These are phyloP conservation scores for Clathrus columnatus DNA, from an alignment of 768 basidiomycete species.

Conservation along the genomic window DNA sequence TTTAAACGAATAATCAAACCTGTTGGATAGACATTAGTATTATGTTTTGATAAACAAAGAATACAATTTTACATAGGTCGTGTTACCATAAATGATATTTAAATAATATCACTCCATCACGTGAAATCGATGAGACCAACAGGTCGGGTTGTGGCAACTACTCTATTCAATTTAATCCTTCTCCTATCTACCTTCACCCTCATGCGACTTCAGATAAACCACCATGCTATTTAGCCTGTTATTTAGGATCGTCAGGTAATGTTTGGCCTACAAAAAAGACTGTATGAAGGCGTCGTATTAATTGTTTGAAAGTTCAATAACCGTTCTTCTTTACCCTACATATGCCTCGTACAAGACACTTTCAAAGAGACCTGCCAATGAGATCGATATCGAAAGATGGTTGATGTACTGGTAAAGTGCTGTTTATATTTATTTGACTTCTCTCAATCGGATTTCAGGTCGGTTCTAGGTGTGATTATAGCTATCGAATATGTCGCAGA, in stretches of 20 bases:
- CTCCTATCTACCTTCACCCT: not conserved
- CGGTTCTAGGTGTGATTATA: constrained; percentile 75
- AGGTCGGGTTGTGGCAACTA: too few species aligned
- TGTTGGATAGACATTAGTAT: too few species aligned
- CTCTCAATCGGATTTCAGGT: constrained; percentile 17
- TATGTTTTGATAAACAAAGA: too few species aligned
- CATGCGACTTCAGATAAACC: not conserved
- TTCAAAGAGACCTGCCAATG: constrained; percentile 75
- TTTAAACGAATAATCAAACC: too few species aligned
- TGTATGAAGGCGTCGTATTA: too few species aligned
- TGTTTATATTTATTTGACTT: not conserved
- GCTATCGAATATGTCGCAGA: constrained; percentile 78
- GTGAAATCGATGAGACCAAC: too few species aligned
- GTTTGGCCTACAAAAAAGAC: too few species aligned
- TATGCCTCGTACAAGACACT: constrained; percentile 97
- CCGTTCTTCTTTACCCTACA: constrained; percentile 83
- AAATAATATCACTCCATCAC: too few species aligned
- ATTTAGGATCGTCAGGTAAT: not conserved
- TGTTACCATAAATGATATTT: too few species aligned
- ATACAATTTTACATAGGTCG: too few species aligned
- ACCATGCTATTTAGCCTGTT: not conserved
- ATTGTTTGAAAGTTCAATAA: constrained; percentile 38
- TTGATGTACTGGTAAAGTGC: constrained; percentile 78
- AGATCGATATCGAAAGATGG: constrained; percentile 85
- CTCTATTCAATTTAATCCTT: not conserved